Evolutionary conservation across 345 rosid species (phyloP).

Genomic region (Jatropha curcas): DNA sequence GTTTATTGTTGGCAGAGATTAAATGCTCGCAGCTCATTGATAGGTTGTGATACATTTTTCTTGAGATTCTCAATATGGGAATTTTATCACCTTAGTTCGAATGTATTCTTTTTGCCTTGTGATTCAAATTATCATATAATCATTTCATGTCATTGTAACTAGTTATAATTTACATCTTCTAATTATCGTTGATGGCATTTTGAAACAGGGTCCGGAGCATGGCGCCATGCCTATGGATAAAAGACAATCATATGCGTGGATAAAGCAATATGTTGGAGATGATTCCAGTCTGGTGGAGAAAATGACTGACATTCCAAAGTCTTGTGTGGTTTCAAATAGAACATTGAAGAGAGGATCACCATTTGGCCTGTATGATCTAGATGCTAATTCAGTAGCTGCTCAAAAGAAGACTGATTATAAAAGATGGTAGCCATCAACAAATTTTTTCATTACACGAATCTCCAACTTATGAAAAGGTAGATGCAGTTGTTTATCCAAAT

Average conservation of each 20-base stretch:
- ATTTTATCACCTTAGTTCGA: not conserved
- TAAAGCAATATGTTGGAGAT: conserved; percentile 7
- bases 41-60: not conserved
- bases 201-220: conserved; percentile 16
- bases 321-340: not conserved
- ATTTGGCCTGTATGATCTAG: conserved; percentile 7
- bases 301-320: conserved; percentile 2
- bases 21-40: not conserved
- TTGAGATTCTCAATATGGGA: not conserved
- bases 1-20: not conserved
- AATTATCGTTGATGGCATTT: not conserved
- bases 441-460: conserved; percentile 9
- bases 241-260: not conserved
- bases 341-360: conserved; percentile 20
- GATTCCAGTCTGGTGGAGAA: conserved; percentile 19
- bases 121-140: not conserved
- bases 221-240: not conserved
- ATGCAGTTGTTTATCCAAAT: conserved; percentile 18
- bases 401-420: conserved; percentile 19
- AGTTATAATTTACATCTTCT: not conserved
- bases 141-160: not conserved
- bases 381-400: conserved; percentile 6
- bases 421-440: conserved; percentile 7
- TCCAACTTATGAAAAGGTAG: conserved; percentile 25
- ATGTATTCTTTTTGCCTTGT: not conserved